Percentiles rank a stretch among this genome's conserved stretches.
These are phyloP conservation scores for Dentipellis sp. DNA, from an alignment of 768 basidiomycete species.

Conservation along the genomic window DNA sequence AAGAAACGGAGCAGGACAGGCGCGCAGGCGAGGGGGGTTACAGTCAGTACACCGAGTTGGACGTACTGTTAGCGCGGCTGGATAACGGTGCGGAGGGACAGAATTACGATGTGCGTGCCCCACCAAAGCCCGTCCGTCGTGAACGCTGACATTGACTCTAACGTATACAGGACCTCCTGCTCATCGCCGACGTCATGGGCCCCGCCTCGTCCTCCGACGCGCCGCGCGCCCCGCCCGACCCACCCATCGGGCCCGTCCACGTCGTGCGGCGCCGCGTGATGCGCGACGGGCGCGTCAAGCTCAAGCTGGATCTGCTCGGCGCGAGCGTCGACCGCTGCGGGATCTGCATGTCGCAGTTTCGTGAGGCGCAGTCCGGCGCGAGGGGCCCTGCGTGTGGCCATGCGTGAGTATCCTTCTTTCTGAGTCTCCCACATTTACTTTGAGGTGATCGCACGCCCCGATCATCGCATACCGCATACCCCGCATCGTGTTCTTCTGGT, in stretches of 20 bases:
- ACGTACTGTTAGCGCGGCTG: conserved; percentile 1
- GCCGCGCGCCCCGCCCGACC: not conserved
- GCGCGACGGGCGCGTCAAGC: conserved; percentile 13
- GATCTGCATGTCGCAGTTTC: conserved; percentile 12
- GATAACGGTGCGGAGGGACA: not conserved
- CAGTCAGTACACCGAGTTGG: conserved; percentile 9
- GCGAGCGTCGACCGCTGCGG: conserved; percentile 12
- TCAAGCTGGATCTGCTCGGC: conserved; percentile 13
- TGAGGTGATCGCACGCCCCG: no score
- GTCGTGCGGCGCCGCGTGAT: conserved; percentile 12
- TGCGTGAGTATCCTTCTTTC: conserved; percentile 4
- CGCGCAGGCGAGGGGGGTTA: not conserved
- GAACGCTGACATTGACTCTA: not conserved
- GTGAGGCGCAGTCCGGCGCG: conserved; percentile 8
- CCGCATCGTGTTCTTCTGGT: no score
- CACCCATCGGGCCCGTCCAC: conserved; percentile 9
- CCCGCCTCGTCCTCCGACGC: not conserved
- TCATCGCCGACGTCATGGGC: conserved; percentile 1
- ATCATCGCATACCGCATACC: no score
- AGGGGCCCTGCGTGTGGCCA: conserved; percentile 10
- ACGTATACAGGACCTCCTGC: conserved; percentile 7
- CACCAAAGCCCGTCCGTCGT: conserved; percentile 1
- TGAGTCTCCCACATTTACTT: no score
- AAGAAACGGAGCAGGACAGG: no score
- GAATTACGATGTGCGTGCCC: conserved; percentile 8